Evolutionary conservation across 768 basidiomycete genomes (phyloP), one percentile per base, ranked within the genome.

Genomic region (Pluteus cervinus): DNA sequence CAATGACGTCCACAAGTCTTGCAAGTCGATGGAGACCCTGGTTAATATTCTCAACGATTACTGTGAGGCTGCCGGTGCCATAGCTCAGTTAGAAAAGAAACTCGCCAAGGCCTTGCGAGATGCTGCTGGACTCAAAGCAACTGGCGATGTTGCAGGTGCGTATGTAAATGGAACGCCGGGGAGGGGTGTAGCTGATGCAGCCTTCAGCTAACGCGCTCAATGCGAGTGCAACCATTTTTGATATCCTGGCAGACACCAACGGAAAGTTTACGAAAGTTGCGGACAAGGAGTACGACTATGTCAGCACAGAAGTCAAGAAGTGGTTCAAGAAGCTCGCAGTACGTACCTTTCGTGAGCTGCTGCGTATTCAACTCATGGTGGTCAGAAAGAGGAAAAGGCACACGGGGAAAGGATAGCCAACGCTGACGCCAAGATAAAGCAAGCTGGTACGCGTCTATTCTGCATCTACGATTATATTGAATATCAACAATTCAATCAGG

Each of bases 301-400:
- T 86, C 34, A 77, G 75, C 45, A 56, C 63, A 21, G 86, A 87
- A 45, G 76, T 86, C 28, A 82, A 79, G 66, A 89, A 84, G 50
- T 88, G 86, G 85, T 80, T 88, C 68, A 87, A 84, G 74, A 86
- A 80, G 56, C 69, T 88, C 24, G 71, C 78, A 33, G 86, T 88
- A 49, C 48, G 82, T 60, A 7, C 24, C 17, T 24, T 22, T 33
- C 14, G 21, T n/a, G 36, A 14, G n/a, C 16, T 1, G 30, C 24
- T 30, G 3, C 31, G 16, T 17, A n/a, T 2, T 41, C 4, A 24
- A 37, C 14, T 37, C 7, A 17, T 16, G 29, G n/a, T 8, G 15
- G 30, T 12, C 51, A 89, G 86, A 88, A 84, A 68, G 86, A 86
- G 50, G 86, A 89, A 60, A 81, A 76, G 55, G 61, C 66, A 2